phyloP scores from a whole-genome alignment of 495 filamentous ascomycete species.

The Podospora pseudocomata region DNA sequence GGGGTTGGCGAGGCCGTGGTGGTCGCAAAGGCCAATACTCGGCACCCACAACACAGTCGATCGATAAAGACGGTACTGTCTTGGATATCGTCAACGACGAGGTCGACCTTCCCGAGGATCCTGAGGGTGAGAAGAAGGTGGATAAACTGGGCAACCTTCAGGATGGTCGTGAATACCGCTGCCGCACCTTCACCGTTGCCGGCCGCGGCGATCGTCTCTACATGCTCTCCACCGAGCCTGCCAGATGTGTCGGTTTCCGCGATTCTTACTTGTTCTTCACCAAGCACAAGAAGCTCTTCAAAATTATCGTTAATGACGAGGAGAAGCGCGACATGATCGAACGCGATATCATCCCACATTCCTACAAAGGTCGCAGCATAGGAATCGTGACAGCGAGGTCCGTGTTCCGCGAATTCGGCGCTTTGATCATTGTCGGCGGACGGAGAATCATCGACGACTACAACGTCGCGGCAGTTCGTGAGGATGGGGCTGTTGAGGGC shows the following conservation, averaged over 20 bases:
- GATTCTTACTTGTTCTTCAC: constrained; percentile 99
- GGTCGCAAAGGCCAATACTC: constrained; percentile 73
- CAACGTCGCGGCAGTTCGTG: constrained; percentile 70
- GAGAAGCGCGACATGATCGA: constrained; percentile 93
- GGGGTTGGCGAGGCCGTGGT: constrained; percentile 62
- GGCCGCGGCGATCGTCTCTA: constrained; percentile 83
- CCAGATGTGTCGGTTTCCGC: constrained; percentile 91
- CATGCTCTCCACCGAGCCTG: constrained; percentile 97
- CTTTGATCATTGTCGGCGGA: constrained; percentile 88
- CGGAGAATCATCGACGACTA: constrained; percentile 86
- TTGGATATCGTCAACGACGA: constrained; percentile 91
- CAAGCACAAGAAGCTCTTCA: constrained; percentile 89
- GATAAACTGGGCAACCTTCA: constrained; percentile 78
- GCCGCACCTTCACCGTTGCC: constrained; percentile 84
- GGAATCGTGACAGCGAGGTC: constrained; percentile 95
- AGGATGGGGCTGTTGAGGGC: constrained; percentile 80
- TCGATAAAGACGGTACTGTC: constrained; percentile 93
- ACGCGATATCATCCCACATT: constrained; percentile 90
- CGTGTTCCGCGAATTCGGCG: constrained; percentile 94
- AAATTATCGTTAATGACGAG: constrained; percentile 90
- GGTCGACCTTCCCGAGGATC: constrained; percentile 79
- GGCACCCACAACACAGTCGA: constrained; percentile 66
- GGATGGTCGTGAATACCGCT: constrained; percentile 84
- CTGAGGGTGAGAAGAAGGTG: constrained; percentile 88
- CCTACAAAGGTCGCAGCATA: constrained; percentile 96